Evolutionary conservation across 106 monocot species (phyloP).

Genomic region (Phalaenopsis aphrodite): DNA sequence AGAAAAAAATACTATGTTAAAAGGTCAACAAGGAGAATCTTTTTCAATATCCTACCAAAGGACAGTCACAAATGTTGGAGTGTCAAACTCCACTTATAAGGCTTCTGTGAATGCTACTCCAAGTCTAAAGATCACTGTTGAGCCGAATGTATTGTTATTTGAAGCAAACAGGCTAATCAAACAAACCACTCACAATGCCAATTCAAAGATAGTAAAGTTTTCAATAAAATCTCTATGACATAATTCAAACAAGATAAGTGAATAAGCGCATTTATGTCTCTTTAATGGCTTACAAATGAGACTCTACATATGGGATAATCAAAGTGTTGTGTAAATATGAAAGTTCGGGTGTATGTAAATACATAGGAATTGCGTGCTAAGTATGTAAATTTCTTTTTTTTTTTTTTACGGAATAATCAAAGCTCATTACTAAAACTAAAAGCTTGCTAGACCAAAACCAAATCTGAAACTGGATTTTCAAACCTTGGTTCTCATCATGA

Average conservation of each 20-base stretch:
- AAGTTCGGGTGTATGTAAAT: no score
- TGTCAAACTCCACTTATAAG: constrained; percentile 5
- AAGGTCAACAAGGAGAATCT: background rate
- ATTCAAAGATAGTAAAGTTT: background rate
- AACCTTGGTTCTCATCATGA: no score
- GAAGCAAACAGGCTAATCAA: background rate
- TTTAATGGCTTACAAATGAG: background rate
- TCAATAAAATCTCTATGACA: background rate
- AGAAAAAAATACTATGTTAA: no score
- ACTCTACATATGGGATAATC: background rate
- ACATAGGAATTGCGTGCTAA: no score
- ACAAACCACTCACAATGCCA: background rate
- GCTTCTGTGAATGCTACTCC: background rate
- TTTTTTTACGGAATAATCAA: background rate
- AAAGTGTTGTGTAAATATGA: no score
- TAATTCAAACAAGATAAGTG: background rate
- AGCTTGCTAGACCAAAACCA: no score
- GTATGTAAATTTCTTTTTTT: no score
- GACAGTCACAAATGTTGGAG: constrained; percentile 23
- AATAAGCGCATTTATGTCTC: background rate
- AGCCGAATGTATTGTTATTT: constrained; percentile 17
- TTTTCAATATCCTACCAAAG: constrained; percentile 8
- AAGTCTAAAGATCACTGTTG: constrained; percentile 10
- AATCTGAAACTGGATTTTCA: no score
- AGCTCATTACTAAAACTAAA: no score